Conservation (phyloP, 2,329 filamentous ascomycete genomes). For the Colletotrichum lupini region DNA sequence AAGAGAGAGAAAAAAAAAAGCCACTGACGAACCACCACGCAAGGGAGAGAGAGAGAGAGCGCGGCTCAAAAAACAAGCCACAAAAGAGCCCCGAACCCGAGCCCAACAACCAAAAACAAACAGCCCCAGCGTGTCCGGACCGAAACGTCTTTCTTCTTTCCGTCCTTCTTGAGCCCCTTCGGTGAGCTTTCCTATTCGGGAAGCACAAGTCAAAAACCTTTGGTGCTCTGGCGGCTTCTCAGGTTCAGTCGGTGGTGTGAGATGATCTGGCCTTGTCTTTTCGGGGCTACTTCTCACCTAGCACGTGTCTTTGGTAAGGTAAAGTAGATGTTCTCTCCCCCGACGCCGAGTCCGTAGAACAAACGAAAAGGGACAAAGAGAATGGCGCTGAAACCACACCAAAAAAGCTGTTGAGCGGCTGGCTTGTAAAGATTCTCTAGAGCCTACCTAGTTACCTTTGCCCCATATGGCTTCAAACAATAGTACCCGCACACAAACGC, state of each 20-base stretch:
- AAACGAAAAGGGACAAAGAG: not conserved
- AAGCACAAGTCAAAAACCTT: not conserved
- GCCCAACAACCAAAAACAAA: not conserved
- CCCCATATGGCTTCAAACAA: not conserved
- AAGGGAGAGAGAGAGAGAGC: not conserved
- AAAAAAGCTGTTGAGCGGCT: not conserved
- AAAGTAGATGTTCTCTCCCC: too few species aligned
- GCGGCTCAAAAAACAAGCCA: not conserved
- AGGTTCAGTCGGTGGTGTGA: too few species aligned
- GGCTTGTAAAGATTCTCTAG: not conserved
- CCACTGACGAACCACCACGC: not conserved
- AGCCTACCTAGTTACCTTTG: too few species aligned
- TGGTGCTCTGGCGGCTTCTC: too few species aligned
- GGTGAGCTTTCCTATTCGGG: not conserved
- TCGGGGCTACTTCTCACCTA: too few species aligned
- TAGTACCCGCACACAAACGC: too few species aligned
- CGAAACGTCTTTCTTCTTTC: slow-evolving; percentile 11
- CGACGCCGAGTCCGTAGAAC: too few species aligned
- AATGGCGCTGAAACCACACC: not conserved
- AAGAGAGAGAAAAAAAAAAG: not conserved
- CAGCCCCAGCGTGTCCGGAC: not conserved
- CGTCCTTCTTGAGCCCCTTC: not conserved
- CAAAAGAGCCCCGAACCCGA: not conserved
- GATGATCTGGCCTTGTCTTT: too few species aligned
- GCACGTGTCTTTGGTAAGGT: too few species aligned